Conservation (phyloP, 257 asterid species). For the Thymus mandschuricus region DNA sequence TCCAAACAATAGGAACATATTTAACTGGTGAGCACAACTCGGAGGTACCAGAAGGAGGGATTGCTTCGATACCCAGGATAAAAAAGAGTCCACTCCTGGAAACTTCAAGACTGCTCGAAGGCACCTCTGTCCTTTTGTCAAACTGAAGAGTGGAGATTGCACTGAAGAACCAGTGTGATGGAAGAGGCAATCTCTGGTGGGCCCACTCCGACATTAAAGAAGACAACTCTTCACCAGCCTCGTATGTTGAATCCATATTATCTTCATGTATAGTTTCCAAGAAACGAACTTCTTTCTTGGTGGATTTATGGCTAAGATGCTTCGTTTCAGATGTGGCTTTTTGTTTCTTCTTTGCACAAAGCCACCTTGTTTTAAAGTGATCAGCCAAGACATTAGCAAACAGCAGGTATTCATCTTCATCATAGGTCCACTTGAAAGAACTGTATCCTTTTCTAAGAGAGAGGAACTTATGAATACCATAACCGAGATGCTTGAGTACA, state of each 20-base stretch:
- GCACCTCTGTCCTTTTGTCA: constrained; percentile 42
- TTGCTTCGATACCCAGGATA: constrained; percentile 76
- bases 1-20: constrained; percentile 76
- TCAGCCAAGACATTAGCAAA: constrained; percentile 65
- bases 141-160: constrained; percentile 57
- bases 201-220: constrained; percentile 81
- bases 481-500: constrained; percentile 60
- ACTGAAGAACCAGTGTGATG: constrained; percentile 90
- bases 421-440: constrained; percentile 61
- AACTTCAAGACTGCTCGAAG: constrained; percentile 50
- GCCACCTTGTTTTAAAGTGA: constrained; percentile 85
- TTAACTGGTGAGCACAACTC: constrained; percentile 45
- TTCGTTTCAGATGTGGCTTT: constrained; percentile 39
- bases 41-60: constrained; percentile 40
- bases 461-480: constrained; percentile 56
- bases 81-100: constrained; percentile 83
- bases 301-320: constrained; percentile 29
- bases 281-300: constrained; percentile 42
- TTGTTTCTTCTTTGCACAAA: constrained; percentile 54
- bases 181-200: constrained; percentile 87
- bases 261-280: constrained; percentile 83
- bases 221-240: constrained; percentile 36
- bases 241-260: constrained; percentile 33
- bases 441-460: constrained; percentile 38
- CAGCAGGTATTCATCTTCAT: constrained; percentile 57